Conservation (phyloP, 805 yeast genomes). For the Wickerhamiella alocasiicola region DNA sequence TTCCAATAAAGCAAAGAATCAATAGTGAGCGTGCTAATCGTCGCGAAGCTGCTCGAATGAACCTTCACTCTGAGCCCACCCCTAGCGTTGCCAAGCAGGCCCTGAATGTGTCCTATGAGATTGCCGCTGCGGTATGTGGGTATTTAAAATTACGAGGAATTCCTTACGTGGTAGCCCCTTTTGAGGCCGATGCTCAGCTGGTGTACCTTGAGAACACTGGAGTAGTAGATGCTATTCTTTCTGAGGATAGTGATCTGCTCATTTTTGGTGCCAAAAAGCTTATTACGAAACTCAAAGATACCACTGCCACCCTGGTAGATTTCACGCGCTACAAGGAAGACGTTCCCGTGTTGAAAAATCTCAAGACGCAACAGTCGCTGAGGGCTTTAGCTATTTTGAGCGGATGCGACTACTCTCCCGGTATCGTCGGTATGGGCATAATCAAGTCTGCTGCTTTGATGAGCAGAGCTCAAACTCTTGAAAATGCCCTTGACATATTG, state of each 20-base stretch:
- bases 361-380: slow-evolving; percentile 23
- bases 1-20: slow-evolving; percentile 67
- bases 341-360: background rate
- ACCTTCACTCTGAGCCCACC: background rate
- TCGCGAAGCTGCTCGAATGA: slow-evolving; percentile 40
- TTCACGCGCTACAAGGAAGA: slow-evolving; percentile 37
- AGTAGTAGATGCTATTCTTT: slow-evolving; percentile 67
- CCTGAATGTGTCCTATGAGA: slow-evolving; percentile 75
- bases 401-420: slow-evolving; percentile 95
- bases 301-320: slow-evolving; percentile 53
- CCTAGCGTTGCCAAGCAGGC: slow-evolving; percentile 28
- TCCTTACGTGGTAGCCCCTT: slow-evolving; percentile 84
- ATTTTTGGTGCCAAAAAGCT: slow-evolving; percentile 72
- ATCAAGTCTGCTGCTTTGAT: slow-evolving; percentile 59
- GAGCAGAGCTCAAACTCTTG: slow-evolving; percentile 37
- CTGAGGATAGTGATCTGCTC: slow-evolving; percentile 89
- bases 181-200: slow-evolving; percentile 96
- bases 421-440: slow-evolving; percentile 70
- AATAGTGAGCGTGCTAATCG: slow-evolving; percentile 48
- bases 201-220: slow-evolving; percentile 72
- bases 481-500: slow-evolving; percentile 34
- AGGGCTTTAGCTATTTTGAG: slow-evolving; percentile 71
- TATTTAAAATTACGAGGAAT: slow-evolving; percentile 42
- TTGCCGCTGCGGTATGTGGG: slow-evolving; percentile 76
- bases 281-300: slow-evolving; percentile 65